Percentiles rank a stretch among this genome's conserved stretches.
Evolutionary conservation across 345 rosid genomes (phyloP).

Genomic region (Boechera divaricarpa): DNA sequence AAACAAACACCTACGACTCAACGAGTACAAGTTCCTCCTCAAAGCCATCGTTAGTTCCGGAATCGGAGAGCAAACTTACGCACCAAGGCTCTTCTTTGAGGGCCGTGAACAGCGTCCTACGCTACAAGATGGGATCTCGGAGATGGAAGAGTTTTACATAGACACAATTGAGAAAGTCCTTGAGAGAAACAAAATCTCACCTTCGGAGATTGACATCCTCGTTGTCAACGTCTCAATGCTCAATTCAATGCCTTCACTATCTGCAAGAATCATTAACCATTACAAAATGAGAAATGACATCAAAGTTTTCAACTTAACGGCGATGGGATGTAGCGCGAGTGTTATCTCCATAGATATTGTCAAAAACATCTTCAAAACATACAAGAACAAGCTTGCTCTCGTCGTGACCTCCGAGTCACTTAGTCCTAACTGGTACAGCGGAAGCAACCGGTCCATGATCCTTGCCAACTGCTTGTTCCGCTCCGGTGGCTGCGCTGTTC

Average conservation of each 20-base stretch:
- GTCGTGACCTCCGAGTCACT: slow-evolving; percentile 76
- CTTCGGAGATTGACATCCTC: slow-evolving; percentile 62
- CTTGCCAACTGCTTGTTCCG: slow-evolving; percentile 77
- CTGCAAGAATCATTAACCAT: slow-evolving; percentile 65
- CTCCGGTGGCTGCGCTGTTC: slow-evolving; percentile 71
- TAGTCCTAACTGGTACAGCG: slow-evolving; percentile 71
- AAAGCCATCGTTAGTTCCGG: slow-evolving; percentile 68
- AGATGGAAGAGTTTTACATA: slow-evolving; percentile 62
- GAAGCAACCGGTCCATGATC: slow-evolving; percentile 76
- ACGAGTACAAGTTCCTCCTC: slow-evolving; percentile 66
- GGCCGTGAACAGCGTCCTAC: slow-evolving; percentile 60
- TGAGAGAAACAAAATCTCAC: slow-evolving; percentile 53
- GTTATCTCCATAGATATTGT: slow-evolving; percentile 61
- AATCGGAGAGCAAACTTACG: slow-evolving; percentile 73
- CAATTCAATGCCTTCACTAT: slow-evolving; percentile 60
- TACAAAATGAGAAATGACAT: slow-evolving; percentile 72
- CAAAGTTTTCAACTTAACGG: slow-evolving; percentile 69
- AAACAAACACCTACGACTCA: slow-evolving; percentile 59
- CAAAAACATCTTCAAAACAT: slow-evolving; percentile 57
- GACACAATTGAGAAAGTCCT: slow-evolving; percentile 59
- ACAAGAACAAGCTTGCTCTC: slow-evolving; percentile 56
- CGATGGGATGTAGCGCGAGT: slow-evolving; percentile 78
- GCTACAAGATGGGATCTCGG: slow-evolving; percentile 48
- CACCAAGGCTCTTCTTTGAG: slow-evolving; percentile 54
- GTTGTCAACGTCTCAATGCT: slow-evolving; percentile 68